Base-by-base conservation (phyloP, 140 eudicot genomes). In the Bidens hawaiensis region DNA sequence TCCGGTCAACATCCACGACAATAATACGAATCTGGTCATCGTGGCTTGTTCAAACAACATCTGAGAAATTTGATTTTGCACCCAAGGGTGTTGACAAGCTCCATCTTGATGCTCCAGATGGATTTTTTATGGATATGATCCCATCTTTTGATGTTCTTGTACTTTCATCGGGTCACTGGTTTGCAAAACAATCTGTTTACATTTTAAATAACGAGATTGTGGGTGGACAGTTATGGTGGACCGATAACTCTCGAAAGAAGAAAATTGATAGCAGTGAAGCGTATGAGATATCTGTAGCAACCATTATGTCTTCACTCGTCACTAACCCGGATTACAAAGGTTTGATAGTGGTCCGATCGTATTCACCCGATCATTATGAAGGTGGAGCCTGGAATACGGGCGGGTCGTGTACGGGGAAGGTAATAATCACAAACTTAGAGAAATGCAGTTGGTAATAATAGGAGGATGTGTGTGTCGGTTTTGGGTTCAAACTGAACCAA, bases 151-250 rank as follows among this genome's bases (percentile, higher is more conserved):
- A 90, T 61, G 88, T 90, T 22, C 68, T 86, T 58, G 84, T 90
- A 68, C 85, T 90, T 64, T 90, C 98, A 58, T 90, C 98, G 10
- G 98, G 98, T 13, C 98, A 90, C 69, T 90, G 98, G 98, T 90
- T 90, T 38, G 90, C 98, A 1, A 90, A 90, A 67, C 77, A 45
- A 36, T 80, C 98, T 0, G 96, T 78, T 14, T 90, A 84, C 64
- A 69, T 90, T 25, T 25, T 86, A 72, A 87, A 87, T 78, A 84
- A 90, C 54, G 94, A 87, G 76, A 82, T 90, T 17, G 86, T 90
- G 7, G 98, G 98, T 6, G 89, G 94, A 46, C 98, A 90, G 41
- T 43, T 84, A 26, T 90, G 98, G 98, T 81, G 94, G 85, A 86
- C 98, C 0, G 79, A 82, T 55, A 75, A 80, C 2, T 72, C 82